Evolutionary conservation across 768 basidiomycete genomes (phyloP), one percentile per base, ranked within the genome.

Genomic region (Collybia mongolica): DNA sequence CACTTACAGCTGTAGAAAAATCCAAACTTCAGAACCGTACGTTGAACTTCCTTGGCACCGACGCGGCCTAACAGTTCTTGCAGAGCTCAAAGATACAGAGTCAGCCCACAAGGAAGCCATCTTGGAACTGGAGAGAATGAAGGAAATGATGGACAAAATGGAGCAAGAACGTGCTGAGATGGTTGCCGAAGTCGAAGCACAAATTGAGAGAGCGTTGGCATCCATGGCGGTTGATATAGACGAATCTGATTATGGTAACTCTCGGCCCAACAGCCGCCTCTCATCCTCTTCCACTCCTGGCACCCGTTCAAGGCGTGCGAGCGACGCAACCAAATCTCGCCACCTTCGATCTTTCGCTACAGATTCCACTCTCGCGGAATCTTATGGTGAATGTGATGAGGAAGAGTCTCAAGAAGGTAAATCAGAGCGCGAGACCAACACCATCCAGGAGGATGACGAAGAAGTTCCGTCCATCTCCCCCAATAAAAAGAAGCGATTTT

Each of bases 171-270:
- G 91, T 54, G 82, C 85, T 46, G 87, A 86, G 60, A 90, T 92
- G 91, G 86, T 93, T 37, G 90, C 89, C n/a, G 91, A 93, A 69
- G 90, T 93, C 19, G 91, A 93, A 63, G 88, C 88, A 22, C 91
- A 93, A 71, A 93, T 93, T 59, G 91, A 93, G 66, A 79, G 87
- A 49, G 91, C 92, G 0, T 75, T 93, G 44, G 86, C 82, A 22
- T 88, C 88, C 20, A 92, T 93, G 90, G 84, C 86, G 20, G 86
- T 91, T 52, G 88, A 85, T 56, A 74, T 88, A 46, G 83, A 82
- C 44, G 88, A 89, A 47, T 90, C 87, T 15, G 90, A 92, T 57
- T 88, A 88, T 49, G 77, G 76, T 38, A 80, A 79, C 55, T 88
- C 88, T 32, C 80, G 86, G 44, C 83, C 87, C 20, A 77, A 67